Evolutionary conservation across 83 land plant species (phyloP).

Genomic region (Isoetes engelmannii): DNA sequence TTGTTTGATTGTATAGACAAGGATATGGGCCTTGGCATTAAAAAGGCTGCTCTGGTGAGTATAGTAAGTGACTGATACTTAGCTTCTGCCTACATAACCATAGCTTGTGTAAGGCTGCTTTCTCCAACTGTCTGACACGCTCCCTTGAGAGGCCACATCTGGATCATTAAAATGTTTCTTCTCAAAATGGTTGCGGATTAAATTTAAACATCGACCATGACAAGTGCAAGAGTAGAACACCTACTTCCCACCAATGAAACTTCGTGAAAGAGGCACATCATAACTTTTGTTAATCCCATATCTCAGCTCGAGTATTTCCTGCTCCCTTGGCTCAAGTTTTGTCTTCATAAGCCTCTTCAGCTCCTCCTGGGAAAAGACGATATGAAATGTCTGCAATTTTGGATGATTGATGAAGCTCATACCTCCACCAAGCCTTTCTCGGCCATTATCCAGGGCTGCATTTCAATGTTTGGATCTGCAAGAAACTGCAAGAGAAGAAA

Average conservation of each 20-base stretch:
- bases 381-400: not conserved
- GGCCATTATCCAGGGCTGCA: conserved; percentile 11
- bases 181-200: not conserved
- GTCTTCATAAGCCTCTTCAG: conserved; percentile 2
- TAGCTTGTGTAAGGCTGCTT: conserved; percentile 13
- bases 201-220: not conserved
- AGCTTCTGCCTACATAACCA: no score
- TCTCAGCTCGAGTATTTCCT: not conserved
- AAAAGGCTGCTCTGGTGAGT: no score
- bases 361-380: not conserved
- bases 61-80: no score
- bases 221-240: not conserved
- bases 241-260: conserved; percentile 1
- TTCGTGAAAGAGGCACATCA: not conserved
- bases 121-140: conserved; percentile 18
- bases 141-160: conserved; percentile 21
- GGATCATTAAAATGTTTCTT: not conserved
- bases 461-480: conserved; percentile 14
- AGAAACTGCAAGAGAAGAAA: conserved; percentile 7
- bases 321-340: conserved; percentile 8
- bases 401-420: not conserved
- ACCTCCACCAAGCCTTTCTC: conserved; percentile 11
- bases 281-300: not conserved
- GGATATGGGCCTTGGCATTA: no score
- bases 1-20: no score